Evolutionary conservation across 1,284 basidiomycete genomes (phyloP).

Genomic region (Fereydounia khargensis): DNA sequence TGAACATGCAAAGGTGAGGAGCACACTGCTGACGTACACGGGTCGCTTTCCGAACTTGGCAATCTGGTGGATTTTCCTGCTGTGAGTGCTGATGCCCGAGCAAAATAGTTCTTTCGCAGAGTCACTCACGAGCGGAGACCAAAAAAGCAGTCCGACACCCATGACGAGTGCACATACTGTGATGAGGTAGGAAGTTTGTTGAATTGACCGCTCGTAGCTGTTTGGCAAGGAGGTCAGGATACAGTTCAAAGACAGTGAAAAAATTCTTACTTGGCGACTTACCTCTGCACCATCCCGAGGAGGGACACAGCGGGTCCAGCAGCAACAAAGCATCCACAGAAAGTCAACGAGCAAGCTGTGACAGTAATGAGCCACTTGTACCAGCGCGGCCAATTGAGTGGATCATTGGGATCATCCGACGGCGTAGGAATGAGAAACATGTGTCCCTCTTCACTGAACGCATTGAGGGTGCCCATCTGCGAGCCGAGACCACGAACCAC

Average conservation of each 20-base stretch:
- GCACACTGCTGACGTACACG: slow-evolving; percentile 9
- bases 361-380: slow-evolving; percentile 21
- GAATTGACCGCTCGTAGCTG: background rate
- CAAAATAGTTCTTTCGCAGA: too few relatives aligned
- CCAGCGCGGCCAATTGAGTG: slow-evolving; percentile 14
- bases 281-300: too few relatives aligned
- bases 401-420: slow-evolving; percentile 10
- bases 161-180: slow-evolving; percentile 3
- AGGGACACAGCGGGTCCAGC: slow-evolving; percentile 14
- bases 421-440: slow-evolving; percentile 13
- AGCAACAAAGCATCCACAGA: slow-evolving; percentile 5
- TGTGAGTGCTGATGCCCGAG: too few relatives aligned
- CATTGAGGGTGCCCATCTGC: too few relatives aligned
- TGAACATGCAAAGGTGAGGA: slow-evolving; percentile 4
- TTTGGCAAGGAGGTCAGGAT: slow-evolving; percentile 5
- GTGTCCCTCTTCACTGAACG: too few relatives aligned
- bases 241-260: too few relatives aligned
- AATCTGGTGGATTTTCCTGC: too few relatives aligned
- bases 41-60: slow-evolving; percentile 16
- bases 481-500: too few relatives aligned
- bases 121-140: slow-evolving; percentile 11
- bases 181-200: slow-evolving; percentile 16
- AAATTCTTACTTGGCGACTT: too few relatives aligned
- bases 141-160: slow-evolving; percentile 10
- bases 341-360: slow-evolving; percentile 6